These are phyloP conservation scores for Solanum sitiens DNA, from an alignment of 257 asterid genomes.

Conservation along the genomic window DNA sequence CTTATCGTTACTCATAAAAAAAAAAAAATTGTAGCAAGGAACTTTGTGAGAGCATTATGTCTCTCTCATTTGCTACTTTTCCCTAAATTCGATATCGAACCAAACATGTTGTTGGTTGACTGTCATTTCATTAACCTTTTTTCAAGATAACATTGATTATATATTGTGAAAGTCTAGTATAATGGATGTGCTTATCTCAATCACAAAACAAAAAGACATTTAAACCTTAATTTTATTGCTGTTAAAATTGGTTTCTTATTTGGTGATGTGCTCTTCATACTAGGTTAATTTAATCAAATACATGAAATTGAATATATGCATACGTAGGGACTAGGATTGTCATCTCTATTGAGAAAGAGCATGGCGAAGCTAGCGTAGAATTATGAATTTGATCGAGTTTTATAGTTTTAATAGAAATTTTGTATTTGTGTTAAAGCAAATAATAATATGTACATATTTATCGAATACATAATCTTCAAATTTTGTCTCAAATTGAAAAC, in stretches of 20 bases:
- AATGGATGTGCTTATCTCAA: background rate
- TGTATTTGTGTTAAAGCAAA: background rate
- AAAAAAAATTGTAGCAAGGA: background rate
- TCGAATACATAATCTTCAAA: no score
- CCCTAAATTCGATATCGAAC: background rate
- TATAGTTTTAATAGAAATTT: accelerated
- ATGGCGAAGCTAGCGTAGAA: background rate
- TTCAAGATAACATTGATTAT: background rate
- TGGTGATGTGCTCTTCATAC: background rate
- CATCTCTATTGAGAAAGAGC: background rate
- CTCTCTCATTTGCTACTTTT: background rate
- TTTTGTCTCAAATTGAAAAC: no score
- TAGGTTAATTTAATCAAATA: background rate
- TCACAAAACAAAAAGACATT: background rate
- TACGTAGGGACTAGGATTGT: background rate
- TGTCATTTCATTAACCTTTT: background rate
- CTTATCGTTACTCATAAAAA: background rate
- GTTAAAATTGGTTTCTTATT: background rate
- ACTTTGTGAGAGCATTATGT: background rate
- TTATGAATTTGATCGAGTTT: background rate
- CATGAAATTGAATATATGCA: background rate
- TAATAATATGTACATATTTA: background rate
- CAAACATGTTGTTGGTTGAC: background rate
- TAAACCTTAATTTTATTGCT: background rate
- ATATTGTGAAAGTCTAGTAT: background rate